These are phyloP conservation scores for Chrysosporium keratinophilum DNA, from an alignment of 2,329 filamentous ascomycete species.

Conservation along the genomic window DNA sequence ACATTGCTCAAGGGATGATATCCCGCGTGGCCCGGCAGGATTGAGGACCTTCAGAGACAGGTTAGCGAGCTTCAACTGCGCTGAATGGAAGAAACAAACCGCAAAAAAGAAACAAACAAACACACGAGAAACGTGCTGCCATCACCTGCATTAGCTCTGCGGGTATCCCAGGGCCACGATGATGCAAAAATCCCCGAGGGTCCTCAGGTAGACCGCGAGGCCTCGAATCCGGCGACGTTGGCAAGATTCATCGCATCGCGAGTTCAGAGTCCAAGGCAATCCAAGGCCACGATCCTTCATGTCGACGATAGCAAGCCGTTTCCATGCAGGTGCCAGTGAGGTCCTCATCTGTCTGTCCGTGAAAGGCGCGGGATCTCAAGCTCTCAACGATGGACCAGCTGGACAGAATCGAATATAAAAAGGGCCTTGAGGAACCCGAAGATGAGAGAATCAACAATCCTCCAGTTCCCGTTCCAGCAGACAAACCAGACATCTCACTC, in stretches of 20 bases:
- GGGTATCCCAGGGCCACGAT: background rate
- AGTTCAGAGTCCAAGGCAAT: background rate
- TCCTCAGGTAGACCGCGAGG: background rate
- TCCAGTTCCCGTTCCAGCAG: background rate
- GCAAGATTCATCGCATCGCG: background rate
- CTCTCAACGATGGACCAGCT: background rate
- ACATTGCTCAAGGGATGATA: background rate
- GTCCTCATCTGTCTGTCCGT: background rate
- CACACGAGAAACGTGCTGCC: background rate
- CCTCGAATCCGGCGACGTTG: background rate
- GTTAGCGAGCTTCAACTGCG: background rate
- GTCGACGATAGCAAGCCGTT: background rate
- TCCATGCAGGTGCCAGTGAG: constrained; percentile 2
- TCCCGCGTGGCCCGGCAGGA: background rate
- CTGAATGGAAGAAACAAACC: background rate
- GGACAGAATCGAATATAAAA: constrained; percentile 3
- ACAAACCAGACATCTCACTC: background rate
- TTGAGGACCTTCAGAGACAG: constrained; percentile 4
- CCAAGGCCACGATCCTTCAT: no score
- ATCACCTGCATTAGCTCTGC: background rate
- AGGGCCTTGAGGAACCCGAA: background rate
- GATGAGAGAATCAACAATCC: background rate
- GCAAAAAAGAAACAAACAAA: background rate
- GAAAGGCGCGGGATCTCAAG: background rate
- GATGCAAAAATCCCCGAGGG: background rate